Conservation (phyloP, 208 protist genomes). For the Acanthamoeba quina region DNA sequence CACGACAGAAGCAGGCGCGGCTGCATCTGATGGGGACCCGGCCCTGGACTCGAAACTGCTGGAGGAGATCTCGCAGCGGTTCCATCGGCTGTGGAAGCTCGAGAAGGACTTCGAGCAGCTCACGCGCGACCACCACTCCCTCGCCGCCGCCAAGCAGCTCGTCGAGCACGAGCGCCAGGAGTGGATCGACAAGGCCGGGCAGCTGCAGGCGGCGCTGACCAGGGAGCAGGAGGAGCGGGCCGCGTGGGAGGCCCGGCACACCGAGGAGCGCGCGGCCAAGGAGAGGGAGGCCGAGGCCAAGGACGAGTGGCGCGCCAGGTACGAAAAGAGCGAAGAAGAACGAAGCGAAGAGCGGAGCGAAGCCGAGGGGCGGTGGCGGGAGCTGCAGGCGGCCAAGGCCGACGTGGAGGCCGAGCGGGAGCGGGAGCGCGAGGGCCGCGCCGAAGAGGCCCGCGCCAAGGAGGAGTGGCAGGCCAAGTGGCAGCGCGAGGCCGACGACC, state of each 20-base stretch:
- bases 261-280: not conserved
- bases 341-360: constrained; percentile 41
- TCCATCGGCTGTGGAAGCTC: constrained; percentile 14
- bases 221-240: not conserved
- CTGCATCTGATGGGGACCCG: not conserved
- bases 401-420: constrained; percentile 17
- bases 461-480: constrained; percentile 16
- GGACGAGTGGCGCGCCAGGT: constrained; percentile 19
- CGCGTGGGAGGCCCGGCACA: constrained; percentile 12
- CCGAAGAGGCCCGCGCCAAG: not conserved
- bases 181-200: constrained; percentile 1
- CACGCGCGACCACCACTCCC: not conserved
- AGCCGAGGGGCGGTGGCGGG: not conserved
- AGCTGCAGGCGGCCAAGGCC: constrained; percentile 13
- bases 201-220: not conserved
- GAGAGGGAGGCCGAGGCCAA: not conserved
- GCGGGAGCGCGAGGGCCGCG: not conserved
- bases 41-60: not conserved
- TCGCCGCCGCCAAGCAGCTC: not conserved
- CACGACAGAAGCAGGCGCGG: not conserved
- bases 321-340: constrained; percentile 59
- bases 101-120: constrained; percentile 35
- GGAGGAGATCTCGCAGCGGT: constrained; percentile 1
- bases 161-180: not conserved
- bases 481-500: constrained; percentile 1